Evolutionary conservation across 331 rosid genomes (phyloP), one percentile per base, ranked within the genome.

Genomic region (Telfairia occidentalis): DNA sequence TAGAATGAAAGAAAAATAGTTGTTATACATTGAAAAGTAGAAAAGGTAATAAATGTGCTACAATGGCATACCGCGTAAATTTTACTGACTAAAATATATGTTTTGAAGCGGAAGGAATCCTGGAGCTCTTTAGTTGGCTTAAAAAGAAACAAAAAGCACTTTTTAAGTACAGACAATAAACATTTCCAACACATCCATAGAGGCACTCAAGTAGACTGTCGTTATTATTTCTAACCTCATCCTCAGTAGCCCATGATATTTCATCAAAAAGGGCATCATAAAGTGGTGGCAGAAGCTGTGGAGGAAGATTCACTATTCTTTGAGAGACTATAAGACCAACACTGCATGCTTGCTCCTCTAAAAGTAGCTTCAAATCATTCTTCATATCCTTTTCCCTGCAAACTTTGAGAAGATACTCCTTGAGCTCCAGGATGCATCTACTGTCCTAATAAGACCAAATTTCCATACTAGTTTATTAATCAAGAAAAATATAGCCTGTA

Each of bases 201-300:
- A 34, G n/a, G 7, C 16, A 45, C 11, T 69, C 45, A 73, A 81
- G 74, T 78, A 79, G 58, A 40, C 81, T 50, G 76, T 77, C 67
- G 80, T 64, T 30, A 19, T 55, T 63, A 77, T 81, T 24, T 69
- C 96, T 86, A 82, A 95, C 97, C 96, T 95, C 99, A 74, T 95
- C 99, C 84, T 91, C 97, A 19, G 89, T 87, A 43, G 96, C 97
- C 99, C 96, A 90, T 0, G 83, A 86, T 40, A 95, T 85, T 87
- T 95, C 99, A 67, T 95, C 86, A 64, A 95, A 95, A 48, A 95
- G 96, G 40, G 87, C 91, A 55, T 82, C 90, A 67, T 92, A 95
- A 74, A 95, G 95, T 77, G 78, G 96, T 21, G 96, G 99, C 60
- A 90, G 82, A 76, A 93, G 98, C 82, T 88, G 90, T n/a, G 83